Evolutionary conservation across 805 yeast species (phyloP).

Genomic region (Saccharomycopsis fermentans): DNA sequence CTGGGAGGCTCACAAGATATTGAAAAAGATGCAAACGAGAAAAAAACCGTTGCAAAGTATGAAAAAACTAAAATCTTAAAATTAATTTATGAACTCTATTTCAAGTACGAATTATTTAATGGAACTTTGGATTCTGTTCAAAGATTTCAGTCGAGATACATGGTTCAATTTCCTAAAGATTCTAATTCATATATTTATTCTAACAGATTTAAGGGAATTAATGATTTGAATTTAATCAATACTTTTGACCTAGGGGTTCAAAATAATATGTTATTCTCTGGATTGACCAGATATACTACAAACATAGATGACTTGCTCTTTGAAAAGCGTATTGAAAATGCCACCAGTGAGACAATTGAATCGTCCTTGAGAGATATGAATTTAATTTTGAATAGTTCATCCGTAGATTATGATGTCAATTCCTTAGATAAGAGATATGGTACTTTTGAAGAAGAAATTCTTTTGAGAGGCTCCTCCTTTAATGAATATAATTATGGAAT

Average conservation of each 20-base stretch:
- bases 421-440: background rate
- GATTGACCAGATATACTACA: constrained; percentile 5
- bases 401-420: constrained; percentile 1
- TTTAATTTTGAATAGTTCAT: background rate
- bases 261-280: constrained; percentile 2
- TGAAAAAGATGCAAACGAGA: background rate
- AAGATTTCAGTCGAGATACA: constrained; percentile 56
- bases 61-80: constrained; percentile 28
- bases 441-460: background rate
- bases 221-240: constrained; percentile 22
- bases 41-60: constrained; percentile 18
- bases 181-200: constrained; percentile 16
- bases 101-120: constrained; percentile 56
- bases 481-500: background rate
- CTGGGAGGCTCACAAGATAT: background rate
- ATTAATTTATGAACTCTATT: constrained; percentile 45
- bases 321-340: background rate
- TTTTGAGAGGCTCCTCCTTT: background rate
- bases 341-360: background rate
- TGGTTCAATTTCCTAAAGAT: constrained; percentile 57
- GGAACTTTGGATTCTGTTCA: constrained; percentile 62
- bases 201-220: constrained; percentile 12
- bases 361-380: background rate
- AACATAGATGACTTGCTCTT: constrained; percentile 6
- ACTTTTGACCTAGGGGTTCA: constrained; percentile 14